These are phyloP conservation scores for Phytophthora lateralis DNA, from an alignment of 352 stramenopile species.

Conservation along the genomic window DNA sequence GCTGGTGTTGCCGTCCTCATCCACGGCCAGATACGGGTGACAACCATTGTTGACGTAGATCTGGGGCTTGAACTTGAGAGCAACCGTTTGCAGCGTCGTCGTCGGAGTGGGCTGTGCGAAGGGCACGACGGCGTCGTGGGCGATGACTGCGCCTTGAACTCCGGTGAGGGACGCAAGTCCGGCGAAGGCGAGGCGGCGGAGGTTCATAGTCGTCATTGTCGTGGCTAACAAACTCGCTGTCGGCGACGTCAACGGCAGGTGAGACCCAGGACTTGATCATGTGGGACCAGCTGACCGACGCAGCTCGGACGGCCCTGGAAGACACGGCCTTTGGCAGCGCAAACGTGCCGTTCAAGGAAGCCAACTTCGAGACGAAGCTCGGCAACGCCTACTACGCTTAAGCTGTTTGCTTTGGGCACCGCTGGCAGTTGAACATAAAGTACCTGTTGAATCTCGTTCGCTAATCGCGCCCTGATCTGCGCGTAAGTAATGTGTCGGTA, in stretches of 20 bases:
- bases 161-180: not conserved
- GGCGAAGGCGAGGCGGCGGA: not conserved
- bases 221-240: not conserved
- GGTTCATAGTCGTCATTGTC: not conserved
- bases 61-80: slow-evolving; percentile 10
- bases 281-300: slow-evolving; percentile 7
- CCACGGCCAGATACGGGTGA: slow-evolving; percentile 9
- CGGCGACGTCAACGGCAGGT: slow-evolving; percentile 2
- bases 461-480: too few relatives aligned
- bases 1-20: slow-evolving; percentile 7
- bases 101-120: not conserved
- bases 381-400: slow-evolving; percentile 4
- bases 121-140: not conserved
- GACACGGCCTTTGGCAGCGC: slow-evolving; percentile 5
- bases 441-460: too few relatives aligned
- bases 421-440: too few relatives aligned
- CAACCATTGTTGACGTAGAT: slow-evolving; percentile 14
- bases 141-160: not conserved
- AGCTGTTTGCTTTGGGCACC: too few relatives aligned
- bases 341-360: slow-evolving; percentile 13
- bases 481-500: too few relatives aligned
- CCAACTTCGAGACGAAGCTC: slow-evolving; percentile 9
- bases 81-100: not conserved
- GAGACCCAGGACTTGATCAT: slow-evolving; percentile 7
- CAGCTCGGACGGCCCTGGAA: not conserved